Conservation (phyloP, 345 rosid genomes). For the Hibiscus trionum region DNA sequence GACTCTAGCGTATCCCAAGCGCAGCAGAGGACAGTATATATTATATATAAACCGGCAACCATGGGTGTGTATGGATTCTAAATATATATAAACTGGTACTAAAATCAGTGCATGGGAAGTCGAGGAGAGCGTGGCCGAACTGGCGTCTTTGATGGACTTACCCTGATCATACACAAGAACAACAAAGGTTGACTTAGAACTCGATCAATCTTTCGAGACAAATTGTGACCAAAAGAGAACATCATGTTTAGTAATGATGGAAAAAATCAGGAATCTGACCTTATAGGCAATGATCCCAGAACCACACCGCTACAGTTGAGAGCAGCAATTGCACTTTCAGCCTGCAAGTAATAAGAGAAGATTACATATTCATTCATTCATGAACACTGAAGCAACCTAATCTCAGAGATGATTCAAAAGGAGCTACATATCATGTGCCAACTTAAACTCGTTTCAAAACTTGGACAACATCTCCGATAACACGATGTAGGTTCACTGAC, state of each 20-base stretch:
- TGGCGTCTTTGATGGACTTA: constrained; percentile 95
- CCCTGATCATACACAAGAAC: constrained; percentile 39
- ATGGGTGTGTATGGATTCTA: constrained; percentile 16
- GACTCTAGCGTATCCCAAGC: constrained; percentile 15
- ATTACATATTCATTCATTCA: neutral
- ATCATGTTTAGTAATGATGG: neutral
- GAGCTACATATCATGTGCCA: neutral
- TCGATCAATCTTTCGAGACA: neutral
- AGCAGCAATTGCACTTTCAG: constrained; percentile 95
- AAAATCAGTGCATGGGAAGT: constrained; percentile 41
- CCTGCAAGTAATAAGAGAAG: constrained; percentile 34
- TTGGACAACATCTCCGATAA: neutral
- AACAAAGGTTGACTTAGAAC: neutral
- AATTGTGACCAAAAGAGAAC: neutral
- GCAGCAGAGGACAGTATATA: constrained; percentile 14
- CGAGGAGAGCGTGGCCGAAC: constrained; percentile 89
- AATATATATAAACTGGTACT: neutral
- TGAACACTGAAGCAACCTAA: neutral
- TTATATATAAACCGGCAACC: constrained; percentile 11
- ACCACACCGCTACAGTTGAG: constrained; percentile 91
- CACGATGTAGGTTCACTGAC: neutral
- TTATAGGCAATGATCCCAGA: constrained; percentile 81
- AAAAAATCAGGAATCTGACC: constrained; percentile 33
- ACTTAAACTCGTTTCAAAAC: neutral
- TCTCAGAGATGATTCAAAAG: neutral